Base-by-base conservation (phyloP, 2,329 filamentous ascomycete species). In the Ambrosiella beaveri region DNA sequence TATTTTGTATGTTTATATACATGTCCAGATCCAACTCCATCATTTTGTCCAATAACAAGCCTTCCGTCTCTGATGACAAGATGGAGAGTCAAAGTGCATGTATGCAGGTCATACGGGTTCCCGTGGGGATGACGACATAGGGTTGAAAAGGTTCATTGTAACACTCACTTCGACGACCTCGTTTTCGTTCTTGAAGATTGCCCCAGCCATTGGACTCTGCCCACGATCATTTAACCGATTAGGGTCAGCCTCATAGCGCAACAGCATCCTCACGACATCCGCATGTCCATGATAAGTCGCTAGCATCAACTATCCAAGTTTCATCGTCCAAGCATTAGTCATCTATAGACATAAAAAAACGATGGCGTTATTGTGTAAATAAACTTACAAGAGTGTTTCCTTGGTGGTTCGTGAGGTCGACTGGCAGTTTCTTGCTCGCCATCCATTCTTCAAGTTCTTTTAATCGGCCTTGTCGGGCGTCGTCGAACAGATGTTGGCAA, bases 401-500 rank as follows among this genome's bases (percentile, higher is more conserved):
- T 62, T 85, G 83, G 54, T 84, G 77, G 64, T 88, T 87, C 19
- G 82, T 86, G 67, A 88, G 72, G 64, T 86, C 87, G 1, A 78
- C 72, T 0, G 84, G 84, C 35, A 88, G 71, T 1, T 85, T 84
- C 1, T 79, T 80, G 1, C 75, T 72, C 41, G 27, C 27, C 27
- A 88, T 68, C 53, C 84, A 84, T 67, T 82, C 76, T 47, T 74
- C 66, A n/a, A 88, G 78, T 11, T 79, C 68, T 4, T 75, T 66
- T 1, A 76, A 71, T 54, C 82, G 71, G 58, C 84, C 84, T 19
- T 69, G 66, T 38, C 84, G 76, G 1, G 84, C 83, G 36, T 81
- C 76, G 63, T 85, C 76, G 69, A 84, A 88, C 70, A 87, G 77
- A 62, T 77, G 27, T 27, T 27, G 78, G 8, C 74, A 71, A 1